These are phyloP conservation scores for Pythium rhizo-oryzae DNA, from an alignment of 352 stramenopile genomes.

Conservation along the genomic window DNA sequence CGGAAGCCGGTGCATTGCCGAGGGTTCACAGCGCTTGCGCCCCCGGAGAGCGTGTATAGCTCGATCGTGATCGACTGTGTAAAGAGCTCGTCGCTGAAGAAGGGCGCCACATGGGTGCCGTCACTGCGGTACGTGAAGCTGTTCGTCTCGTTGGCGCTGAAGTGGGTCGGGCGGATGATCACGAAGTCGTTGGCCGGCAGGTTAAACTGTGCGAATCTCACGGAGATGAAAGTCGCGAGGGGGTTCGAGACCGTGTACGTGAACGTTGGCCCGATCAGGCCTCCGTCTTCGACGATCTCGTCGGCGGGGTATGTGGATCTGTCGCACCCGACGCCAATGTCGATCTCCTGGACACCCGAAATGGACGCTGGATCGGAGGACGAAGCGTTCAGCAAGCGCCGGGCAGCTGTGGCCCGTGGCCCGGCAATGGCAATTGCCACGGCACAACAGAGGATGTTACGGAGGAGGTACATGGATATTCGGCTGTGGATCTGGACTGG, in stretches of 20 bases:
- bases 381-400: not conserved
- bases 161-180: conserved; percentile 37
- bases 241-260: conserved; percentile 46
- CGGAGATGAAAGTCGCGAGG: conserved; percentile 49
- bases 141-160: conserved; percentile 28
- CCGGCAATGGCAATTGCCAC: not conserved
- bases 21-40: conserved; percentile 8
- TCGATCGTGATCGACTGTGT: conserved; percentile 46
- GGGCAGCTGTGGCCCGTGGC: no score
- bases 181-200: conserved; percentile 59
- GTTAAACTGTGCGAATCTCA: conserved; percentile 68
- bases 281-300: conserved; percentile 7
- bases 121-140: conserved; percentile 41
- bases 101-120: conserved; percentile 19
- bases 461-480: not conserved
- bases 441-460: not conserved
- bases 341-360: not conserved
- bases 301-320: conserved; percentile 2
- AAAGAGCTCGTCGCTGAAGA: conserved; percentile 44
- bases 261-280: conserved; percentile 33
- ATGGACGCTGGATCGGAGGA: not conserved
- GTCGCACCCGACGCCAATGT: conserved; percentile 1
- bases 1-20: conserved; percentile 46
- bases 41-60: conserved; percentile 38
- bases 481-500: not conserved